Percentiles rank a stretch among this genome's conserved stretches.
Conservation (phyloP, 441 rosid species). For the Erodium trifolium region DNA sequence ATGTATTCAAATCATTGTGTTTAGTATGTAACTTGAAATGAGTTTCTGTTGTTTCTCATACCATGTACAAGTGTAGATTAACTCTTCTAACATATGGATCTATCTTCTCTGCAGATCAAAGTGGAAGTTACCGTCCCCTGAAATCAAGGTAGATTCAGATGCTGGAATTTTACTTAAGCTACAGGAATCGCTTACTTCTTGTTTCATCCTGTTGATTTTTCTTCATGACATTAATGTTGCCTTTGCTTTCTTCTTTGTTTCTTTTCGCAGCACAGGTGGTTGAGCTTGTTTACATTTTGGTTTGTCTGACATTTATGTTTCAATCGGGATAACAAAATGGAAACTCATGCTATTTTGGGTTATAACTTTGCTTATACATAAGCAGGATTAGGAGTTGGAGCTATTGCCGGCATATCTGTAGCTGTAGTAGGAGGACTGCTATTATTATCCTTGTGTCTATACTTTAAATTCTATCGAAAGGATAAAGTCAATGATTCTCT, state of each 20-base stretch:
- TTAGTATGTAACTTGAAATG: neutral
- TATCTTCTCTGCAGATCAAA: constrained; percentile 27
- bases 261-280: constrained; percentile 67
- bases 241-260: constrained; percentile 15
- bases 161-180: neutral
- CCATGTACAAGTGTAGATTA: neutral
- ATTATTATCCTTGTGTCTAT: constrained; percentile 27
- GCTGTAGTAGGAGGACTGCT: constrained; percentile 31
- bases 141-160: constrained; percentile 24
- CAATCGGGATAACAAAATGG: constrained; percentile 16
- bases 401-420: constrained; percentile 38
- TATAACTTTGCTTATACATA: constrained; percentile 24
- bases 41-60: neutral
- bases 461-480: constrained; percentile 33
- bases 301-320: constrained; percentile 21
- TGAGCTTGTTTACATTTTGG: constrained; percentile 29
- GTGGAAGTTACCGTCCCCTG: constrained; percentile 22
- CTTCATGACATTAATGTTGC: constrained; percentile 13
- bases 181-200: neutral
- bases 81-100: constrained; percentile 4
- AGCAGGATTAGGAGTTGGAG: constrained; percentile 45
- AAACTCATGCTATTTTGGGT: constrained; percentile 18
- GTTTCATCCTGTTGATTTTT: neutral
- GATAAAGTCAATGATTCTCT: constrained; percentile 29
- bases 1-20: neutral